These are phyloP conservation scores for Hygrophorus pudorinus DNA, from an alignment of 768 basidiomycete genomes.

Conservation along the genomic window DNA sequence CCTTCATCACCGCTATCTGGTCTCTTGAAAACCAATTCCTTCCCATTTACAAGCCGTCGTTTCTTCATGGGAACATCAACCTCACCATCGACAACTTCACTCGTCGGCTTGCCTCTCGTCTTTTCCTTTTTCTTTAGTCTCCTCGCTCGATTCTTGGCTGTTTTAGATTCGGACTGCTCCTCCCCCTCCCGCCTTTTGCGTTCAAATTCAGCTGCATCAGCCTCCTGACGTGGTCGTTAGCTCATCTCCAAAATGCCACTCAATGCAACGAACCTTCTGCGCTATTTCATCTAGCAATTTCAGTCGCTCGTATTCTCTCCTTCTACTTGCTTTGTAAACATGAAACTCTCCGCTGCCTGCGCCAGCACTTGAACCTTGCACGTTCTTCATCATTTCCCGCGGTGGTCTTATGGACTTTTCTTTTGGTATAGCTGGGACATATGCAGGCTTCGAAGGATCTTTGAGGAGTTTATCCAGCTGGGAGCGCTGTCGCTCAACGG, in stretches of 20 bases:
- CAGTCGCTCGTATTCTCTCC: constrained; percentile 91
- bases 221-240: constrained; percentile 40
- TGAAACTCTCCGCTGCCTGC: constrained; percentile 98
- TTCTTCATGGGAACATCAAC: constrained; percentile 57
- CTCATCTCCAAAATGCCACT: not conserved
- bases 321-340: constrained; percentile 91
- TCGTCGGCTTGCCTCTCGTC: constrained; percentile 33
- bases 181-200: constrained; percentile 62
- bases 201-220: constrained; percentile 64
- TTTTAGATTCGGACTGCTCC: constrained; percentile 72
- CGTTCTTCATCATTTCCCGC: constrained; percentile 98
- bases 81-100: constrained; percentile 15
- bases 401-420: constrained; percentile 75
- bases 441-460: constrained; percentile 77
- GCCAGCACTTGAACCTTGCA: constrained; percentile 94
- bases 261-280: constrained; percentile 47
- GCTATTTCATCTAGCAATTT: constrained; percentile 82
- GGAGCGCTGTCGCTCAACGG: constrained; percentile 41
- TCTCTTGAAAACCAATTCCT: constrained; percentile 47
- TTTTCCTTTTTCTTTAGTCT: constrained; percentile 87
- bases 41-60: constrained; percentile 69
- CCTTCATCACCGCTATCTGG: constrained; percentile 27
- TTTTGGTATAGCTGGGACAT: constrained; percentile 71
- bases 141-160: constrained; percentile 91
- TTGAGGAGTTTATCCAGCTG: constrained; percentile 86